Evolutionary conservation across 2,329 filamentous ascomycete species (phyloP), one percentile per base, ranked within the genome.

Genomic region (Ophiobolus disseminans): DNA sequence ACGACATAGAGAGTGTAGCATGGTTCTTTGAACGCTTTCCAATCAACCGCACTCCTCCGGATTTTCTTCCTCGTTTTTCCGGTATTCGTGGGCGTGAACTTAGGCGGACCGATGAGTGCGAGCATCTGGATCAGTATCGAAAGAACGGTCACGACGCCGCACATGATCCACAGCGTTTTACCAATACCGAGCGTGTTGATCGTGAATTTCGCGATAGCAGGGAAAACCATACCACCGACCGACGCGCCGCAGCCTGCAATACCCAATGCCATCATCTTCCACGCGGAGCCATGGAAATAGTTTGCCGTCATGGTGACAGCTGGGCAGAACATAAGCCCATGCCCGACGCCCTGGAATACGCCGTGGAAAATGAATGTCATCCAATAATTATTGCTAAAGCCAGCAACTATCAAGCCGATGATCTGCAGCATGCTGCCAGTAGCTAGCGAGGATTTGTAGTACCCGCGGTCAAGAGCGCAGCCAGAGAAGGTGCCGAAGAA

Each of bases 81-180:
- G n/a, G n/a, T n/a, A n/a, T n/a, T n/a, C n/a, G n/a, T n/a, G n/a
- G n/a, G n/a, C n/a, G n/a, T n/a, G n/a, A n/a, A n/a, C n/a, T n/a
- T n/a, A n/a, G 74, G 73, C 5, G 76, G 51, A 5, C 44, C 38
- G 8, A 39, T 28, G 9, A 46, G 43, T 11, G 32, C 31, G 10
- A 43, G 32, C 4, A 36, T 4, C 14, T 41, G 21, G 2, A 48
- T 42, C 20, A 50, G 22, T 10, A 54, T 22, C 2, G 44, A 17
- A 25, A 32, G 39, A 17, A 45, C 32, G n/a, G 19, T n/a, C 11
- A 45, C 26, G 5, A 45, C 48, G 14, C 45, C 79, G 0, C 81
- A 84, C 38, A 86, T 75, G 0, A 79, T 78, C 0, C 85, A 75
- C 30, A 86, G 76, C 0, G 85, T 85, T 82, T 84, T 86, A 0